phyloP scores from a whole-genome alignment of 2,329 filamentous ascomycete genomes.

The Trichoderma brevicompactum region DNA sequence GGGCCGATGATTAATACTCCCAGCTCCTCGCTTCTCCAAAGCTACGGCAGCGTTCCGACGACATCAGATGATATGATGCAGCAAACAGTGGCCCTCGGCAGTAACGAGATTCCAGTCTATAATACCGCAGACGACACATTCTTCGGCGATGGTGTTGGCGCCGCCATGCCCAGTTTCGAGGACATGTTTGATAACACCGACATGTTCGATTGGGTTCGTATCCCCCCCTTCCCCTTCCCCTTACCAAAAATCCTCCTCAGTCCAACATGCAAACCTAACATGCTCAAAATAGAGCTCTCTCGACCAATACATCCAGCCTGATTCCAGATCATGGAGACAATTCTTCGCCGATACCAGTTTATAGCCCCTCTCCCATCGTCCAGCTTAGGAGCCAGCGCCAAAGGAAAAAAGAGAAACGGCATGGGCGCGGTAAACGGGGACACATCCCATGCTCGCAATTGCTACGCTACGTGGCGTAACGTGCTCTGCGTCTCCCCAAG shows the following conservation, averaged over 20 bases:
- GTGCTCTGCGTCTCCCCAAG: too few relatives aligned
- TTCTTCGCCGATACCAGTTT: slow-evolving; percentile 15
- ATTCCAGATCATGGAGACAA: slow-evolving; percentile 13
- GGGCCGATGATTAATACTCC: neutral
- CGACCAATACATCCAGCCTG: slow-evolving; percentile 35
- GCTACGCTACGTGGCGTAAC: too few relatives aligned
- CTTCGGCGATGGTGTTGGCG: slow-evolving; percentile 14
- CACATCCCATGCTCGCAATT: too few relatives aligned
- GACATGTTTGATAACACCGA: slow-evolving; percentile 42
- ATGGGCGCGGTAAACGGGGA: too few relatives aligned
- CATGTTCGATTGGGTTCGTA: slow-evolving; percentile 49
- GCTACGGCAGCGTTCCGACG: neutral
- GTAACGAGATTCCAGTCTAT: neutral
- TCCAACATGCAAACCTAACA: neutral
- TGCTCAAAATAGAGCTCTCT: slow-evolving; percentile 32
- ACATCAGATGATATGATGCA: neutral
- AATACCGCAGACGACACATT: neutral
- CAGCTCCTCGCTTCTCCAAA: neutral
- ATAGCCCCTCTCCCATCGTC: neutral
- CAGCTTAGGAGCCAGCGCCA: neutral
- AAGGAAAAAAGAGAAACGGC: neutral
- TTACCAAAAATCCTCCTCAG: neutral
- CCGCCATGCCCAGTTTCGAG: slow-evolving; percentile 45
- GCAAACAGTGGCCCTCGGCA: neutral
- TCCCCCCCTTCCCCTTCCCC: neutral